Percentiles rank a stretch among this genome's conserved stretches.
Evolutionary conservation across 2,329 filamentous ascomycete genomes (phyloP).

Genomic region (Aspergillus alliaceus): DNA sequence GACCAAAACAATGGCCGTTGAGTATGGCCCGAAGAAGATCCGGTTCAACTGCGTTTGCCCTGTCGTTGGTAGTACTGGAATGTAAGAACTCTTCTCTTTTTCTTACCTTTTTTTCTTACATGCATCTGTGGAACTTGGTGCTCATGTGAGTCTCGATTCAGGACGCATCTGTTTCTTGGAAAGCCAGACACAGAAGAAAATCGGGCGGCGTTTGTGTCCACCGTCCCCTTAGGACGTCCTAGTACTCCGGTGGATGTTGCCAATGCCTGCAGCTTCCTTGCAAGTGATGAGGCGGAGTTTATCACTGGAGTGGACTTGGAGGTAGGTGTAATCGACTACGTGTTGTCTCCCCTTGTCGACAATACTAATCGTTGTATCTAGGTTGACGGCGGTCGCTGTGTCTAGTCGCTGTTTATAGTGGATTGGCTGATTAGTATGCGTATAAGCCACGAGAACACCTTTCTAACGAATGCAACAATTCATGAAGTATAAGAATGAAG

Average conservation of each 20-base stretch:
- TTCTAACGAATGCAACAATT: background rate
- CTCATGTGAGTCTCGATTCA: constrained; percentile 35
- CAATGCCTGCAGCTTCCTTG: constrained; percentile 66
- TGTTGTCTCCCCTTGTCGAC: background rate
- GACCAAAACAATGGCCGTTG: constrained; percentile 25
- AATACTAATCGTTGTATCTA: background rate
- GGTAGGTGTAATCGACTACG: constrained; percentile 33
- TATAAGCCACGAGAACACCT: background rate
- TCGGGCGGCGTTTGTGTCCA: constrained; percentile 35
- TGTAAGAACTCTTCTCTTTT: constrained; percentile 13
- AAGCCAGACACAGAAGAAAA: constrained; percentile 40
- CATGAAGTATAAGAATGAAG: background rate
- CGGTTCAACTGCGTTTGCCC: constrained; percentile 29
- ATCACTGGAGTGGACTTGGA: constrained; percentile 68
- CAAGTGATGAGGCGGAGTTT: constrained; percentile 67
- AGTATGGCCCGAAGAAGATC: constrained; percentile 24
- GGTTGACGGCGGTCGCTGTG: constrained; percentile 23
- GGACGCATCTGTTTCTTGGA: constrained; percentile 58
- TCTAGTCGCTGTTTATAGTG: constrained; percentile 1
- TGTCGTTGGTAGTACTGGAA: constrained; percentile 22
- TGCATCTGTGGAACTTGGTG: background rate
- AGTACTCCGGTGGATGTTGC: constrained; percentile 58
- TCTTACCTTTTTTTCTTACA: background rate
- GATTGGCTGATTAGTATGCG: background rate
- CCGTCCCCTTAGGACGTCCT: constrained; percentile 37